Base-by-base conservation (phyloP, 2,329 filamentous ascomycete genomes). In the Periconia macrospinosa region DNA sequence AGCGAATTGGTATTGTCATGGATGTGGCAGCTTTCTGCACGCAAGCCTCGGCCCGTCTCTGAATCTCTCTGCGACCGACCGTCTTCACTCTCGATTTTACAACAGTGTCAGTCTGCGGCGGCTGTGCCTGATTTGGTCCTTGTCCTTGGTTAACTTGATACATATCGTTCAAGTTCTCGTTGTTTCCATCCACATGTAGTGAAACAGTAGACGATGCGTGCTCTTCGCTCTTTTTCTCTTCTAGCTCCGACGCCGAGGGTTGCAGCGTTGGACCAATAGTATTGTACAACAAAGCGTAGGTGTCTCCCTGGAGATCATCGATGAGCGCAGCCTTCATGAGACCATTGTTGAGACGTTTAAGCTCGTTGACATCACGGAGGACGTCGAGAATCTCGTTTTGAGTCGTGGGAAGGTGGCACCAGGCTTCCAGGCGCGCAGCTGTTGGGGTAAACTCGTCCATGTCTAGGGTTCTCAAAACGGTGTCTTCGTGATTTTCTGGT, bases 281-380 rank as follows among this genome's bases (percentile, higher is more conserved):
- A 17, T 82, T 80, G 68, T 91, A 94, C 15, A 96, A 79, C 46
- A 86, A 82, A 1, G 90, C 89, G 72, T 96, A 99, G 46, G 90
- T 87, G 73, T 99, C 94, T 19, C 88, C 89, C 60, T 97, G 89
- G n/a, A 97, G 82, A 67, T 99, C 94, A 65, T 99, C 94, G 43
- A 97, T 93, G 10, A 87, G 81, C 0, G 86, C 84, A 0, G 88
- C 84, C 73, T 96, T 97, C 83, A 95, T 94, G 8, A 96, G 81
- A 45, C 88, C 89, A 41, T 88, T 87, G 68, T 99, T 99, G 43
- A 97, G 83, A 70, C 86, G 88, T 67, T 90, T 90, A 33, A 90
- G 75, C 61, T 91, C 88, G 23, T 87, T 78, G 1, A 84, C 82
- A 58, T 90, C 87, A 41, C 84, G 80, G 11, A 91, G 78, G 7